Percentiles rank a stretch among this genome's conserved stretches.
Evolutionary conservation across 345 rosid genomes (phyloP).

Genomic region (Jatropha curcas): DNA sequence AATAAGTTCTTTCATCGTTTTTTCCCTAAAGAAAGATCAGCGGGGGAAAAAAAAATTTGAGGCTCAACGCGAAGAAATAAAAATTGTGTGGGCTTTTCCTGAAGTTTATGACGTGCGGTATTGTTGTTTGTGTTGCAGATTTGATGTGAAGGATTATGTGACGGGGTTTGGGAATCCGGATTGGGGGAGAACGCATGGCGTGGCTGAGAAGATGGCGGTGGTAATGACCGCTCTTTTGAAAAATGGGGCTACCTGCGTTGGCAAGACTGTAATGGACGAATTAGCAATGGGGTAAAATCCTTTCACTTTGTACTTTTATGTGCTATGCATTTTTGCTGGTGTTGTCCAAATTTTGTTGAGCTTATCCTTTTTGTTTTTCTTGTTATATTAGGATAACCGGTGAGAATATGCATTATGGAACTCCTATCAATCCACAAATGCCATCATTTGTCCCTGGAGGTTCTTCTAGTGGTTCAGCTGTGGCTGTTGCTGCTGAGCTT

Average conservation of each 20-base stretch:
- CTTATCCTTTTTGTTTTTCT: conserved; percentile 2
- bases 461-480: conserved; percentile 96
- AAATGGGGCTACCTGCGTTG: conserved; percentile 91
- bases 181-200: conserved; percentile 76
- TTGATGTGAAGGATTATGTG: conserved; percentile 71
- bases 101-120: neutral
- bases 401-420: conserved; percentile 81
- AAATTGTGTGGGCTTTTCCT: too few species aligned
- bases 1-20: too few species aligned
- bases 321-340: neutral
- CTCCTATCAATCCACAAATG: conserved; percentile 71
- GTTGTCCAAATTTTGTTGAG: neutral
- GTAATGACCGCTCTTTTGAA: conserved; percentile 67
- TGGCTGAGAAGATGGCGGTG: conserved; percentile 67
- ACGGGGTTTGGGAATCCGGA: conserved; percentile 86
- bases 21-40: too few species aligned
- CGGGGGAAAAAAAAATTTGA: too few species aligned
- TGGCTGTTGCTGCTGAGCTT: conserved; percentile 77
- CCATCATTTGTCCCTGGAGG: conserved; percentile 81
- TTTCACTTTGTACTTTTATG: neutral
- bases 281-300: conserved; percentile 65
- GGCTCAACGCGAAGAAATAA: too few species aligned
- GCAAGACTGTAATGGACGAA: conserved; percentile 84
- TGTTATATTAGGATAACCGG: conserved; percentile 58
- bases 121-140: conserved; percentile 42